Percentiles rank a stretch among this genome's conserved stretches.
phyloP scores from a whole-genome alignment of 257 asterid genomes.

The Plantago elongata region DNA sequence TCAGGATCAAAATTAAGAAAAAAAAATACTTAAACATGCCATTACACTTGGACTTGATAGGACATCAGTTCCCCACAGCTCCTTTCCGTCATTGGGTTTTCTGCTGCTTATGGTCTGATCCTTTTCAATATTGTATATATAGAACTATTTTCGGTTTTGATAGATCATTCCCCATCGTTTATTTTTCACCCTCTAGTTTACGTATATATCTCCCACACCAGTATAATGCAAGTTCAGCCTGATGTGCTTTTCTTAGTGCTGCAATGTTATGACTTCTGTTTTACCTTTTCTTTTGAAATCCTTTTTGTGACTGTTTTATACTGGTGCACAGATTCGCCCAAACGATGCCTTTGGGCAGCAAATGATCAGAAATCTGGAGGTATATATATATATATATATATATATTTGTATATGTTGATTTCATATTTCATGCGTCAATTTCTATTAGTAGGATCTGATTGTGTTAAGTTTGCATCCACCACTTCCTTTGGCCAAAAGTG shows the following conservation, averaged over 20 bases:
- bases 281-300: not conserved
- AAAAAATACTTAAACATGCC: not conserved
- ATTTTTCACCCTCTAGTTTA: too few species aligned
- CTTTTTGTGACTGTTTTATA: constrained; percentile 10
- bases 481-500: constrained; percentile 11
- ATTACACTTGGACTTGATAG: not conserved
- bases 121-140: too few species aligned
- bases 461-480: constrained; percentile 10
- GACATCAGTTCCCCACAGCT: not conserved
- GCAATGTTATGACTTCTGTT: constrained; percentile 4
- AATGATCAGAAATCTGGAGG: constrained; percentile 97
- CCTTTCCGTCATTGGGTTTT: not conserved
- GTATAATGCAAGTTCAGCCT: too few species aligned
- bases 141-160: too few species aligned
- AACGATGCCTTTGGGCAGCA: constrained; percentile 98
- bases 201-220: too few species aligned
- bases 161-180: too few species aligned
- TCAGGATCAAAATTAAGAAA: not conserved
- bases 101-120: not conserved
- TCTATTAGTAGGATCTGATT: constrained; percentile 9
- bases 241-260: not conserved
- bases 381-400: constrained; percentile 33
- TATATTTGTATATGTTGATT: constrained; percentile 9
- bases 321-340: constrained; percentile 69
- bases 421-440: constrained; percentile 3